Base-by-base conservation (phyloP, 345 rosid genomes). In the Brassica juncea region DNA sequence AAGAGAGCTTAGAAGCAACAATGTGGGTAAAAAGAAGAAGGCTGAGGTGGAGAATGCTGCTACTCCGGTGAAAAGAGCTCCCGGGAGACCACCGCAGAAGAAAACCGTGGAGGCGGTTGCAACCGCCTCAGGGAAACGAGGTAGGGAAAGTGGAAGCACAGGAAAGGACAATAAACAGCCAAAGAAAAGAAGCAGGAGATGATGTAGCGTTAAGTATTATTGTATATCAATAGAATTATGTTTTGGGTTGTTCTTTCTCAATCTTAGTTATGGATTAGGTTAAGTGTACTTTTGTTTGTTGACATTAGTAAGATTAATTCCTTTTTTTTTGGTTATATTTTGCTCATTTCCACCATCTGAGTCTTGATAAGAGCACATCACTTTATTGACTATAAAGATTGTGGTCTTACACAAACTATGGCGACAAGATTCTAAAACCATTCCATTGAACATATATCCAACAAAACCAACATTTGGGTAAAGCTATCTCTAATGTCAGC, bases 51-150 rank as follows among this genome's bases (percentile, higher is more conserved):
- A 83, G 68, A 77, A 12, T 4, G 82, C 80, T 4, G 82, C 80
- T 55, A 84, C 81, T 57, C 84, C 83, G 0, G 68, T 71, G 12
- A 91, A 84, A 76, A 77, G 78, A 75, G 72, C 73, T 34, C 71
- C 65, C 0, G 92, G 90, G 14, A 86, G 91, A 80, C 90, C 87
- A 80, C 89, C 87, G 14, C 80, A 85, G 64, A 88, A 84, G 86
- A 89, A 82, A 78, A 79, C 65, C 0, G 73, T 72, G 2, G 82
- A 81, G 80, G 62, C 80, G 0, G 44, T 70, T 3, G 64, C 65
- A 47, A 23, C 80, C 4, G 72, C 59, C 5, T 78, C 86, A 1
- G 89, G 83, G 60, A 91, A 91, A 79, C 92, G 88, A 4, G 83
- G 85, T 25, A 86, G 87, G 58, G 91, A 89, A 47, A 61, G 64